Evolutionary conservation across 73 alveolate species (phyloP), one percentile per base, ranked within the genome.

Genomic region (Symbiodinium natans): DNA sequence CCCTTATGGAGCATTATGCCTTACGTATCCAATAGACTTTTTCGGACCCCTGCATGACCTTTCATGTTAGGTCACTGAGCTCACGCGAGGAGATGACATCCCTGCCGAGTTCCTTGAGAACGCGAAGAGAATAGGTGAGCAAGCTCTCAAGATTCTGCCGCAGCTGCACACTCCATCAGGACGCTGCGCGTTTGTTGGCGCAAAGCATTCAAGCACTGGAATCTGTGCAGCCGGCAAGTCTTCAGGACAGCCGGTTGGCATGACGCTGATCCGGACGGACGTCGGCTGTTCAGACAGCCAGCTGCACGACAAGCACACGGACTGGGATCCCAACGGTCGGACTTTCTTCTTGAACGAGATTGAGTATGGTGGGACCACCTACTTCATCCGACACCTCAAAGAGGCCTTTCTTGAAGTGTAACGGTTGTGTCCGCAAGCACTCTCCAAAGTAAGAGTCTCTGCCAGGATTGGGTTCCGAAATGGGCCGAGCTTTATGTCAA

Each of bases 341-440:
- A 92, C 98, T 68, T 92, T 92, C 68, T 92, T 92, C 86, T 52
- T 92, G 92, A 92, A 92, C 43, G 98, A 92, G 98, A 92, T 92
- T 85, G 98, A 92, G 98, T 92, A 92, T 23, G 98, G 98, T 36
- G 98, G 98, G 74, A 92, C 98, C 73, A 92, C 98, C 15, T 92
- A 92, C 43, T 92, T 92, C 71, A 92, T 92, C 98, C 92, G 98
- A 34, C 98, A 92, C 27, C 92, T 92, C 73, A 92, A 92, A 74
- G 97, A 90, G 83, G 97, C 42, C 40, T 59, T 59, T 63, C 31
- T 8, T 0, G 71, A n/a, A n/a, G n/a, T n/a, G n/a, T n/a, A n/a
- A n/a, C n/a, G n/a, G n/a, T n/a, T n/a, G n/a, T n/a, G n/a, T n/a
- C n/a, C n/a, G 59, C 59, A 46, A 46, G 13, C 6, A 46, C 59